Evolutionary conservation across 306 rosid genomes (phyloP), one percentile per base, ranked within the genome.

Genomic region (Prunus mira): DNA sequence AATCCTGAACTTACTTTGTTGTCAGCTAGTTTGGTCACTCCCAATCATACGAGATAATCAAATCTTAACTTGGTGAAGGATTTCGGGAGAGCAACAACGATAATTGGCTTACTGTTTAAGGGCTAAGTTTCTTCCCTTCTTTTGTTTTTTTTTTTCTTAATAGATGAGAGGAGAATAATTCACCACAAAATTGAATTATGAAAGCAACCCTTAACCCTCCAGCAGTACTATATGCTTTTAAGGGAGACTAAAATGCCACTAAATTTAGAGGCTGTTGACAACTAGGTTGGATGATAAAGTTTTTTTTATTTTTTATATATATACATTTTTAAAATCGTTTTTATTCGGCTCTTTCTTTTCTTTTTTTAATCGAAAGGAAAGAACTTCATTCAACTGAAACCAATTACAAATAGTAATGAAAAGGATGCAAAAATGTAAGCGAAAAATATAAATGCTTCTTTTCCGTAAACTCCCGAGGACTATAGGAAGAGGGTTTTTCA

Each of bases 151-250:
- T 13, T 20, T 17, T 46, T 0, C 8, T 2, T 1, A 69, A 1
- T 18, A 8, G 12, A 54, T n/a, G 65, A 34, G 51, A 55, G 9
- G 25, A 38, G 55, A 13, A 62, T 14, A 22, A 41, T 56, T 24
- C 55, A 4, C 41, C 55, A 41, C n/a, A 46, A 73, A 61, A 11
- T 60, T 5, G 46, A 27, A 46, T 28, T 27, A 18, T 3, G 69
- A 60, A 73, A 73, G 67, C 58, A 41, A 72, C 56, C 67, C 24
- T 45, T 12, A 45, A 60, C 24, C 77, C 8, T 73, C 68, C 34
- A 41, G 51, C 22, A 15, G 8, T 7, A 20, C 15, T 63, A 28
- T 38, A 38, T 38, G 43, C 2, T 28, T 17, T 32, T 3, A 61
- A 63, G 13, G 46, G 45, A 15, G 14, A 30, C 14, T 0, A 9